Evolutionary conservation across 2,329 filamentous ascomycete genomes (phyloP), one percentile per base, ranked within the genome.

Genomic region (Ceratocystis ficicola): DNA sequence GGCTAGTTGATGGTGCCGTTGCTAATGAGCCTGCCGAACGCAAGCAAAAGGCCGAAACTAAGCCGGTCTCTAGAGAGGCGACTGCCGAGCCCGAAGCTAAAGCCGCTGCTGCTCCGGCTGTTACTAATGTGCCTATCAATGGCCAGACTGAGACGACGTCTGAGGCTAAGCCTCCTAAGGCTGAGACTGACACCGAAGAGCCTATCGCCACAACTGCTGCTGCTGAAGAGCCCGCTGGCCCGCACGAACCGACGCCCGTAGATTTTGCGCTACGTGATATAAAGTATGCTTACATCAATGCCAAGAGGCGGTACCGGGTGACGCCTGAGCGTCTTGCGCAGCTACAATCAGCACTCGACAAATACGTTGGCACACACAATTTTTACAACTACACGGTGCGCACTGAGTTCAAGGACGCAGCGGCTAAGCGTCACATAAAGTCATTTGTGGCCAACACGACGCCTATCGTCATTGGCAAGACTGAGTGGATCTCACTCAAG

Each of bases 381-480:
- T 99, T 87, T 79, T 92, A 96, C 82, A 99, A 99, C 80, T 99
- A 95, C 79, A 99, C 94, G 1, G 85, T 99, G 66, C 88, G 94
- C 70, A 99, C 97, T 77, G 80, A 83, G 0, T 86, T 82, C 77
- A 82, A 78, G 46, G 94, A 99, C 73, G 83, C 91, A 0, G 95
- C 90, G 0, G 86, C 91, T 12, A 94, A 93, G 76, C 86, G 94
- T 5, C 86, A 89, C 73, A 99, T 99, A 79, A 94, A 92, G 74
- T 94, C 89, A 1, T 99, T 99, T 78, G 80, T 87, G 46, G 87
- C 90, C 67, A 88, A 90, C 74, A 77, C 79, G 2, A 79, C 83
- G 63, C 90, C 91, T 0, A 87, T 96, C 72, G 84, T 91, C 72
- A 95, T 95, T 75, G 85, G 90, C 74, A 86, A 93, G 73, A 96